Conservation (phyloP, 148 eudicot species). For the Chenopodium quinoa region DNA sequence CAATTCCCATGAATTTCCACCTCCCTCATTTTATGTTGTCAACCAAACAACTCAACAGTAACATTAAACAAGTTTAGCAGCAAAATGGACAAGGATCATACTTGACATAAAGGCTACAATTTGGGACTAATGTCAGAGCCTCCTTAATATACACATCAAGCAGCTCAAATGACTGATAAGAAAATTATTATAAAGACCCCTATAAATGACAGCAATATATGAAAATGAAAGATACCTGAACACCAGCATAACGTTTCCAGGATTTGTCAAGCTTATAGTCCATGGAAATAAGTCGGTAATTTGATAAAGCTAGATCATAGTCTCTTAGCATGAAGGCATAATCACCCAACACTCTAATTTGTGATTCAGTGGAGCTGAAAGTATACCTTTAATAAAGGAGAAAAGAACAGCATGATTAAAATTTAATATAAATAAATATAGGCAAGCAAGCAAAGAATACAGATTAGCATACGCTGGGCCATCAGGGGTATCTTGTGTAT, state of each 20-base stretch:
- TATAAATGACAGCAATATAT: not conserved
- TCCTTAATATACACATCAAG: constrained; percentile 15
- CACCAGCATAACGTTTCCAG: constrained; percentile 95
- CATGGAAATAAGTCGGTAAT: constrained; percentile 86
- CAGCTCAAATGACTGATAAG: constrained; percentile 2
- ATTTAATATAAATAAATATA: constrained; percentile 4
- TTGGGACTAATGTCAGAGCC: not conserved
- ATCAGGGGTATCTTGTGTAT: constrained; percentile 57
- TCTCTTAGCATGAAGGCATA: constrained; percentile 96
- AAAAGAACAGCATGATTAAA: constrained; percentile 26
- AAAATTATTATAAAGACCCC: constrained; percentile 4
- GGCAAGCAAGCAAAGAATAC: constrained; percentile 4
- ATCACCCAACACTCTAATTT: constrained; percentile 93
- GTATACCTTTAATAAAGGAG: constrained; percentile 65
- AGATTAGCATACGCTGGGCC: constrained; percentile 61
- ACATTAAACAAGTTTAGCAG: not conserved
- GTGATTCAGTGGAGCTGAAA: constrained; percentile 89
- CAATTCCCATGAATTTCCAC: too few species aligned
- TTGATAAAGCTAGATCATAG: constrained; percentile 94
- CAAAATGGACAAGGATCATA: not conserved
- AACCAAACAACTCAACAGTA: too few species aligned
- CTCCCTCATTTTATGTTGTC: too few species aligned
- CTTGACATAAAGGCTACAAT: not conserved
- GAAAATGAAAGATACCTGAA: constrained; percentile 58
- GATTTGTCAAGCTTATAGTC: constrained; percentile 99